phyloP scores from a whole-genome alignment of 495 filamentous ascomycete genomes.

The Poronia punctata region DNA sequence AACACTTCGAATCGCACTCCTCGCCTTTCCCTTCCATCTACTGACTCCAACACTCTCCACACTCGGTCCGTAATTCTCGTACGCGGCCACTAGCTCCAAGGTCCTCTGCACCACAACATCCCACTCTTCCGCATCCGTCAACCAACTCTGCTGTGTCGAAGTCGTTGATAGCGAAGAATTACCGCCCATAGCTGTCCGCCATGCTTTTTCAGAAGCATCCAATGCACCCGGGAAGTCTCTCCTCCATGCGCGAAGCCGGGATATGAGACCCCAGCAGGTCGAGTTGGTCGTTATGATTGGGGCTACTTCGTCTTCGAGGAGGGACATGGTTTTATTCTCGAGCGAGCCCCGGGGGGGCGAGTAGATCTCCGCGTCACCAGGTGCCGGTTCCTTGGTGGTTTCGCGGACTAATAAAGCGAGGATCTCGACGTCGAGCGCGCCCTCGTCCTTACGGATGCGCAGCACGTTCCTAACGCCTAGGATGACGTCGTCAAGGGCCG shows the following conservation, averaged over 20 bases:
- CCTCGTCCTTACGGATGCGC: constrained; percentile 66
- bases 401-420: constrained; percentile 65
- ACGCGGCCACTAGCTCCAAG: constrained; percentile 55
- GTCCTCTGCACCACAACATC: constrained; percentile 55
- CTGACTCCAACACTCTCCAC: constrained; percentile 44
- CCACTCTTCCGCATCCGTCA: constrained; percentile 47
- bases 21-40: constrained; percentile 81
- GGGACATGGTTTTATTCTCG: constrained; percentile 52
- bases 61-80: constrained; percentile 55
- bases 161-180: constrained; percentile 9
- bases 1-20: constrained; percentile 72
- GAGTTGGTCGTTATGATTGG: constrained; percentile 78
- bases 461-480: constrained; percentile 66
- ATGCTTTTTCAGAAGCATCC: constrained; percentile 80
- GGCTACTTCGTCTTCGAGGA: constrained; percentile 63
- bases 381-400: constrained; percentile 36
- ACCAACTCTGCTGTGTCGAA: constrained; percentile 32
- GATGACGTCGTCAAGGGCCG: constrained; percentile 66
- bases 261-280: constrained; percentile 67
- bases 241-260: constrained; percentile 63
- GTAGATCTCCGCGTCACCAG: constrained; percentile 32
- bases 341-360: constrained; percentile 40
- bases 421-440: constrained; percentile 67
- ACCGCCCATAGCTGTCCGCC: constrained; percentile 58
- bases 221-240: constrained; percentile 62